Conservation (phyloP, 1,139 yeast genomes). For the Candida sp. region DNA sequence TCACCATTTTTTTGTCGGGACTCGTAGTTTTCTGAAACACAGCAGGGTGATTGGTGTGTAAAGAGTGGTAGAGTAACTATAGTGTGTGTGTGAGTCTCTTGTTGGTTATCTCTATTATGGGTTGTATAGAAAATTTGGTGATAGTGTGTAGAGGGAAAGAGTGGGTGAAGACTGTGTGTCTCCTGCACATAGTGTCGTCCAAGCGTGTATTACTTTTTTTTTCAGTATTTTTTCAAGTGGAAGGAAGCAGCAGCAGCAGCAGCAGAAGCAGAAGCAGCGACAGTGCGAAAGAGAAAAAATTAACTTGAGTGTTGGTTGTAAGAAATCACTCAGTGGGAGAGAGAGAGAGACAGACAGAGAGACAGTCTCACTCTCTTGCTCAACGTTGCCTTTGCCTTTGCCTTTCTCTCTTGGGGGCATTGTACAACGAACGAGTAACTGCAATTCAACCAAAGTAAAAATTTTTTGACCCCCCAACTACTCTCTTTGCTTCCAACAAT, state of each 20-base stretch:
- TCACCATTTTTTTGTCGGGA: background rate
- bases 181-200: background rate
- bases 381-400: conserved; percentile 2
- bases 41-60: background rate
- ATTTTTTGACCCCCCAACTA: background rate
- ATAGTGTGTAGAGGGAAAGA: background rate
- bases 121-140: background rate
- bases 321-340: background rate
- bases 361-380: background rate
- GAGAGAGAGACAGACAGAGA: background rate
- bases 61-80: no score
- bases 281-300: conserved; percentile 1
- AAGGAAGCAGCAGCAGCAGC: no score
- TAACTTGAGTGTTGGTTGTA: background rate
- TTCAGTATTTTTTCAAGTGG: background rate
- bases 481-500: background rate
- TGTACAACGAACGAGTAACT: background rate
- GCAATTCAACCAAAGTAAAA: conserved; percentile 4
- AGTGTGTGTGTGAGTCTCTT: no score
- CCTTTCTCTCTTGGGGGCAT: background rate
- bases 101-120: background rate
- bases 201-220: background rate
- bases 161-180: background rate
- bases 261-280: no score
- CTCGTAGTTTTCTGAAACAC: background rate